phyloP scores from a whole-genome alignment of 495 filamentous ascomycete genomes.

The Tuber umbilicatum region DNA sequence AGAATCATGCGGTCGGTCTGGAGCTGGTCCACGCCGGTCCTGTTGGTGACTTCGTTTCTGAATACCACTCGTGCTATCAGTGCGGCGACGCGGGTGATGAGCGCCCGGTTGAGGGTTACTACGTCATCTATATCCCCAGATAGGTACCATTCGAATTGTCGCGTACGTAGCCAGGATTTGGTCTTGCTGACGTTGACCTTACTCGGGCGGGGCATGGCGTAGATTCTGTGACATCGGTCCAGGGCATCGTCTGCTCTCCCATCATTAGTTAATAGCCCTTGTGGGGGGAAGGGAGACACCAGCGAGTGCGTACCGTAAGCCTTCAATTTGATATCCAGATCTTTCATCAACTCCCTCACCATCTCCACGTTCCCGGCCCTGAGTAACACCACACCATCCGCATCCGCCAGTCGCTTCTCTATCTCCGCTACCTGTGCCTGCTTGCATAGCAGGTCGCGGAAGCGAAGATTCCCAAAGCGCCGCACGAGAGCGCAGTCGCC shows the following conservation, averaged over 20 bases:
- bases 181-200: background rate
- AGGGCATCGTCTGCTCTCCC: background rate
- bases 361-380: background rate
- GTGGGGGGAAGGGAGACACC: background rate
- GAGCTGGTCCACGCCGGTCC: background rate
- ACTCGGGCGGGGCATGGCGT: background rate
- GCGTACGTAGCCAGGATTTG: background rate
- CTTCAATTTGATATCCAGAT: background rate
- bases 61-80: background rate
- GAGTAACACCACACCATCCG: background rate
- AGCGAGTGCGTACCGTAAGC: background rate
- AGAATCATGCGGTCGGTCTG: background rate
- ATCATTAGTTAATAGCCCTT: background rate
- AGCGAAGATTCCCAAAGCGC: background rate
- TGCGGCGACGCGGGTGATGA: background rate
- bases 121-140: background rate
- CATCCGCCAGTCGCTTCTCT: background rate
- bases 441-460: background rate
- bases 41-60: background rate
- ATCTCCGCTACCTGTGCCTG: background rate
- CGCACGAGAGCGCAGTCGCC: background rate
- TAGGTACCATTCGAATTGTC: background rate
- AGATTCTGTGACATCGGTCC: background rate
- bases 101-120: background rate
- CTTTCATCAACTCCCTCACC: background rate